Percentiles rank a stretch among this genome's conserved stretches.
phyloP scores from a whole-genome alignment of 345 rosid species.

The Excoecaria cochinchinensis region DNA sequence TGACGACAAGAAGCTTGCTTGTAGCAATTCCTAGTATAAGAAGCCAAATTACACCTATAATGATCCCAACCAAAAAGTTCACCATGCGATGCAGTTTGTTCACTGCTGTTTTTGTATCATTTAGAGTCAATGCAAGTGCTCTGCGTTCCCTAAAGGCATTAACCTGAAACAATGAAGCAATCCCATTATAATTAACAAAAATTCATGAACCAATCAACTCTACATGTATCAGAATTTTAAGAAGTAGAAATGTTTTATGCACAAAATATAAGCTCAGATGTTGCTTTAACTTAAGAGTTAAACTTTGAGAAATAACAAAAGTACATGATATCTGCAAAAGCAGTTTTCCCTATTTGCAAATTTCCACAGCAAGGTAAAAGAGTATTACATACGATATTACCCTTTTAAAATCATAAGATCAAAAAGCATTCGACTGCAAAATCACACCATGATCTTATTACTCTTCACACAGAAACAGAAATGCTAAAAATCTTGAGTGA shows the following conservation, averaged over 20 bases:
- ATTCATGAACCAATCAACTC: neutral
- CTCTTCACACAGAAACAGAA: neutral
- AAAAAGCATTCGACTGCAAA: no score
- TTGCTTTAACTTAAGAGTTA: neutral
- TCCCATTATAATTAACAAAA: neutral
- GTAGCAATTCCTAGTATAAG: constrained; percentile 37
- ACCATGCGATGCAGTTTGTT: constrained; percentile 31
- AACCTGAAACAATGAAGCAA: constrained; percentile 25
- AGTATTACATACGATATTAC: neutral
- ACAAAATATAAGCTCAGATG: neutral
- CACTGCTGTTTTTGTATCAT: constrained; percentile 37
- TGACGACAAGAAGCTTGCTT: constrained; percentile 23
- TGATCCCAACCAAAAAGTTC: constrained; percentile 24
- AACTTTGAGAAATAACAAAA: neutral
- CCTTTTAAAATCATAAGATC: no score
- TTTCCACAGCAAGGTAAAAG: neutral
- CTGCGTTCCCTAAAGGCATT: constrained; percentile 34
- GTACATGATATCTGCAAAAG: neutral
- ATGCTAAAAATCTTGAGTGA: neutral
- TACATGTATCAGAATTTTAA: neutral
- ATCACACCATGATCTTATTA: no score
- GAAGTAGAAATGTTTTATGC: neutral
- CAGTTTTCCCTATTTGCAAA: neutral
- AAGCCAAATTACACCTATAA: constrained; percentile 30
- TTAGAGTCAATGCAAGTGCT: constrained; percentile 30